Evolutionary conservation across 1,139 yeast genomes (phyloP), one percentile per base, ranked within the genome.

Genomic region (Taphrina confusa): DNA sequence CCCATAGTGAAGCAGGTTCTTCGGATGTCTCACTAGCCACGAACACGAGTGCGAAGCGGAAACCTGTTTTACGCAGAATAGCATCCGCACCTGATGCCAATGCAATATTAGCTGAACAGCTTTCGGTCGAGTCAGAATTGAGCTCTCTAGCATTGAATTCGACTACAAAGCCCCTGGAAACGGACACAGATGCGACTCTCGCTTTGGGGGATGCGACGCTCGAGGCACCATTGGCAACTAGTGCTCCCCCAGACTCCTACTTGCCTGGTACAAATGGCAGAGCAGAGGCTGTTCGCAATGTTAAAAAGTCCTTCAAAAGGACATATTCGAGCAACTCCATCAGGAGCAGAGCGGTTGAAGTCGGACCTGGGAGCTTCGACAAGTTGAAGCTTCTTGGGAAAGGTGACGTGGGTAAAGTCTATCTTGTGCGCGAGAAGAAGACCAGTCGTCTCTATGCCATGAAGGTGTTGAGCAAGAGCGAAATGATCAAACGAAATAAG

Each of bases 331-430:
- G 82, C 63, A 80, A 82, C 54, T 83, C 95, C 16, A 85, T 86
- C 50, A 85, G 85, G 66, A 78, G 88, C 25, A 76, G 85, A 65
- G 84, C 83, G 65, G 94, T 84, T 5, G 88, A 85, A 69, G 99
- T 94, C 9, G 82, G 86, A 2, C 95, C 95, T 1, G 80, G 82
- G 58, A 86, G 92, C 39, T 94, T 94, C 72, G 96, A 91, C 66
- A 92, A 90, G 71, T 82, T 94, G 62, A 82, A 89, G 66, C 74
- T 92, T 30, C 76, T 94, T 60, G 99, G 99, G 3, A 89, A 89
- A 70, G 99, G 99, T 57, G 99, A 94, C 69, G 98, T 94, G 44
- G 99, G 99, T 3, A 90, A 90, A 71, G 99, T 94, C 20, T 94
- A 86, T 68, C 75, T 94, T 46, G 98, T 92, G 3, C 81, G 87